These are phyloP conservation scores for Salix exigua DNA, from an alignment of 345 rosid species.

Conservation along the genomic window DNA sequence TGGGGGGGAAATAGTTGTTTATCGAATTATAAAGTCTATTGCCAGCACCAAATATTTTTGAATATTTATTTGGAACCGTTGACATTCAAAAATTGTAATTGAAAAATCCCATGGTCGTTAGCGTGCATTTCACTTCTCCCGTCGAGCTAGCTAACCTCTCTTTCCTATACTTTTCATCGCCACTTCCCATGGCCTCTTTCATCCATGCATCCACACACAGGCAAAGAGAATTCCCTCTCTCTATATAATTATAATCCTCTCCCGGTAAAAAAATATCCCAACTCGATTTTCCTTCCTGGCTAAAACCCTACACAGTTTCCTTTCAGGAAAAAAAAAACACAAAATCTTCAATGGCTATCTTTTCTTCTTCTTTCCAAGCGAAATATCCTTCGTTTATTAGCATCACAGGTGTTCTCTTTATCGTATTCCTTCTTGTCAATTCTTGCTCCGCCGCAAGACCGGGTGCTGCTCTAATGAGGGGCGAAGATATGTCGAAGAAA, in stretches of 20 bases:
- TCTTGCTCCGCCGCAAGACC: constrained; percentile 37
- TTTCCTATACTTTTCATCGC: constrained; percentile 12
- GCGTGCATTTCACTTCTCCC: constrained; percentile 37
- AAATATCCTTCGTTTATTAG: constrained; percentile 12
- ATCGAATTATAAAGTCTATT: constrained; percentile 8
- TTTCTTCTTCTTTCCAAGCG: constrained; percentile 16
- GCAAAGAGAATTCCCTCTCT: not conserved
- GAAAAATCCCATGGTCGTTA: constrained; percentile 21
- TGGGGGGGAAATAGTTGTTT: not conserved
- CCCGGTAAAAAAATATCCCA: not conserved
- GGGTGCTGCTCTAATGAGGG: constrained; percentile 15
- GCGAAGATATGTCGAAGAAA: not conserved
- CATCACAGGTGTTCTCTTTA: constrained; percentile 15
- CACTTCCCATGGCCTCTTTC: constrained; percentile 12
- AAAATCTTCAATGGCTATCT: constrained; percentile 16
- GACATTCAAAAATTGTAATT: constrained; percentile 21
- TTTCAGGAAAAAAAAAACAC: not conserved
- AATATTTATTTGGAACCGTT: constrained; percentile 23
- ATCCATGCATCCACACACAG: not conserved
- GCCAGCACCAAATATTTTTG: constrained; percentile 25
- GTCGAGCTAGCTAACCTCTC: not conserved
- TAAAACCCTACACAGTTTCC: constrained; percentile 22
- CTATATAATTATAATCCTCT: not conserved
- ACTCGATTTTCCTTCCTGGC: not conserved
- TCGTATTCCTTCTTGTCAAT: constrained; percentile 29